phyloP scores from a whole-genome alignment of 805 yeast genomes.

The Candida chauliodis region DNA sequence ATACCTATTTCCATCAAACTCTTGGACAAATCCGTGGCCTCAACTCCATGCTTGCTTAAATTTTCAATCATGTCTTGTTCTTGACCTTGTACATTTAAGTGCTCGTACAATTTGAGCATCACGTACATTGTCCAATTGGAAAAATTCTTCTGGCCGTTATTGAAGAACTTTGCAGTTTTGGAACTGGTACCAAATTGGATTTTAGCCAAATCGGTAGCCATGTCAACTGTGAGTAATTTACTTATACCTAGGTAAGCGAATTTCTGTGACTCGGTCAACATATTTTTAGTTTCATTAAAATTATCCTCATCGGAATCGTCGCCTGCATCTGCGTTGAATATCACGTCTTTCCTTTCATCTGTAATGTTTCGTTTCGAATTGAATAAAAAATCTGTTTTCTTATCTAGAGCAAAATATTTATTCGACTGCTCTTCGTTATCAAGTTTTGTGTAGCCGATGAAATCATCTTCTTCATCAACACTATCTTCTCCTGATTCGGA shows the following conservation, averaged over 20 bases:
- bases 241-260: constrained; percentile 89
- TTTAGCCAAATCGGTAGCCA: constrained; percentile 76
- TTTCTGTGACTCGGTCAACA: constrained; percentile 79
- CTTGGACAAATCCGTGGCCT: constrained; percentile 64
- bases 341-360: constrained; percentile 19
- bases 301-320: constrained; percentile 53
- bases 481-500: constrained; percentile 18
- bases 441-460: constrained; percentile 78
- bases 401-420: constrained; percentile 51
- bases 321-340: constrained; percentile 4
- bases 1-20: constrained; percentile 41
- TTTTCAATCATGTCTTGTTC: constrained; percentile 87
- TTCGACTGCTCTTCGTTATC: constrained; percentile 84
- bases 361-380: constrained; percentile 15
- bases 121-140: constrained; percentile 81
- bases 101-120: constrained; percentile 69
- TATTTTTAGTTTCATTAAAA: constrained; percentile 71
- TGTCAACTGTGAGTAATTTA: constrained; percentile 68
- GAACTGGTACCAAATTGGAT: constrained; percentile 49
- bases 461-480: constrained; percentile 39
- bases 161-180: constrained; percentile 56
- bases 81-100: constrained; percentile 70
- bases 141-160: constrained; percentile 69
- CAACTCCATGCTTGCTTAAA: constrained; percentile 78
- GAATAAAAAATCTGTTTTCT: constrained; percentile 52